Conservation (phyloP, 306 rosid genomes). For the Medicago arabica region DNA sequence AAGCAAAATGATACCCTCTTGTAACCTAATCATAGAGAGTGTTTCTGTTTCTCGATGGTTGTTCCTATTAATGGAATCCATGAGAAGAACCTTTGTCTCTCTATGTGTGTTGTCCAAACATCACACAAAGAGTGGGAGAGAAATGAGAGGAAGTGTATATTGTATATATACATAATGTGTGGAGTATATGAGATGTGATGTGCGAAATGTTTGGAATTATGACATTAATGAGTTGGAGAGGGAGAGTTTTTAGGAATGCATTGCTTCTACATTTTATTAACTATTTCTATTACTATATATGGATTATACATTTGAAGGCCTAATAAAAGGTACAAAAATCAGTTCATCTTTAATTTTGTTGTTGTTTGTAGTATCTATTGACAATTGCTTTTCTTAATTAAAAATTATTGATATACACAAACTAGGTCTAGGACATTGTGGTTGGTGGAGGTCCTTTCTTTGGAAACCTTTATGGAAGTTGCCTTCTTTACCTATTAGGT, state of each 20-base stretch:
- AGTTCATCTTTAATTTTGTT: no score
- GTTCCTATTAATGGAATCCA: slow-evolving; percentile 55
- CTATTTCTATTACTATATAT: no score
- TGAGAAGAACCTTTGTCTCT: neutral
- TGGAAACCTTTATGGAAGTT: no score
- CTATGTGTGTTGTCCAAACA: slow-evolving; percentile 31
- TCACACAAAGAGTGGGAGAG: slow-evolving; percentile 31
- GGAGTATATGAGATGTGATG: neutral
- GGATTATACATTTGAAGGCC: no score
- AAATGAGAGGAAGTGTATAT: neutral
- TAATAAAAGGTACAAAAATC: no score
- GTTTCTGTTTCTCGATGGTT: slow-evolving; percentile 21
- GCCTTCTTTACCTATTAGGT: no score
- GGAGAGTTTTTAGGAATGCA: neutral
- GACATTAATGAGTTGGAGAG: neutral
- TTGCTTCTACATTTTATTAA: no score
- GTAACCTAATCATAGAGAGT: slow-evolving; percentile 24
- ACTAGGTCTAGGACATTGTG: no score
- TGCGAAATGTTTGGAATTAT: slow-evolving; percentile 22
- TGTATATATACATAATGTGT: neutral
- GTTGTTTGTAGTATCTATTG: no score
- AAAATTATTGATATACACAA: no score
- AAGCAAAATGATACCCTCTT: slow-evolving; percentile 50
- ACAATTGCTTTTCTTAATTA: no score
- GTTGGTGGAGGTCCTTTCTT: no score